A percentile compares a stretch with the other conserved stretches of the same genome.
phyloP scores from a whole-genome alignment of 495 filamentous ascomycete species.

The Talaromyces thailandensis region DNA sequence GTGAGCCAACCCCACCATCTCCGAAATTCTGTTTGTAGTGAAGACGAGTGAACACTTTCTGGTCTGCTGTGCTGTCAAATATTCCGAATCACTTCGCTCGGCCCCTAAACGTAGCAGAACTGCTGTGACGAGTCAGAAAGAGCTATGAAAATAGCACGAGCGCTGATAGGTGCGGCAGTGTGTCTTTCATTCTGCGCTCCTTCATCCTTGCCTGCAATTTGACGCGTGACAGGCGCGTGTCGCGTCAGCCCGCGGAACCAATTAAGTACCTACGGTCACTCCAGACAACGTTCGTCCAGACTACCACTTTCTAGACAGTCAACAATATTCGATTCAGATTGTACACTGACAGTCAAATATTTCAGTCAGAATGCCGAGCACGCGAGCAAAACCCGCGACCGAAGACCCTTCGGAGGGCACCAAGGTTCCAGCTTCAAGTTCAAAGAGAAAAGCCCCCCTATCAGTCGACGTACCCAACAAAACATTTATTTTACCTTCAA shows the following conservation, averaged over 20 bases:
- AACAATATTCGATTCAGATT: not conserved
- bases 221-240: not conserved
- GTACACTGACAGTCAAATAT: not conserved
- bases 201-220: not conserved
- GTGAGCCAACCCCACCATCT: not conserved
- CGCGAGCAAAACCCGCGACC: conserved; percentile 2
- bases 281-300: not conserved
- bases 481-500: conserved; percentile 72
- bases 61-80: not conserved
- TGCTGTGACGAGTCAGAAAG: not conserved
- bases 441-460: not conserved
- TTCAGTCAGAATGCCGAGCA: not conserved
- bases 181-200: not conserved
- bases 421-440: not conserved
- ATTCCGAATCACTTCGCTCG: not conserved
- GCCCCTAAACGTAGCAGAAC: not conserved
- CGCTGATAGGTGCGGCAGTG: not conserved
- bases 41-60: not conserved
- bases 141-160: not conserved
- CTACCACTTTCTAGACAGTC: too few relatives aligned
- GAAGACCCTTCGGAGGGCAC: not conserved
- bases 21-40: not conserved
- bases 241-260: not conserved
- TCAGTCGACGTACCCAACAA: conserved; percentile 41
- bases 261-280: not conserved